Percentiles rank a stretch among this genome's conserved stretches.
phyloP scores from a whole-genome alignment of 441 rosid species.

The Aquilaria agallochum region DNA sequence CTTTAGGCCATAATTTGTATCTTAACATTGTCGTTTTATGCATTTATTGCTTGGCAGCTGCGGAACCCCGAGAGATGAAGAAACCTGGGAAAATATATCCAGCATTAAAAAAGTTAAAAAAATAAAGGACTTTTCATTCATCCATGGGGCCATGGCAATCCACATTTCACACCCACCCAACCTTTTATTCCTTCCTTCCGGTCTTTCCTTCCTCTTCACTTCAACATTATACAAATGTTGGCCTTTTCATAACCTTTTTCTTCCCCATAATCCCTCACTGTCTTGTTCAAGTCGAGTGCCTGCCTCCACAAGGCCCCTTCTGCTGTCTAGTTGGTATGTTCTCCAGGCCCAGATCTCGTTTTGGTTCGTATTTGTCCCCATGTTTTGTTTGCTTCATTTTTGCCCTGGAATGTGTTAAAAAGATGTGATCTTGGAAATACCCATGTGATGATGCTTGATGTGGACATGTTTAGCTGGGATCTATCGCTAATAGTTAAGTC shows the following conservation, averaged over 20 bases:
- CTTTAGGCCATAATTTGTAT: too few species aligned
- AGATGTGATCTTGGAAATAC: constrained; percentile 10
- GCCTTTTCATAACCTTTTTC: constrained; percentile 15
- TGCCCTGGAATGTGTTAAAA: constrained; percentile 14
- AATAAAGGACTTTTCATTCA: constrained; percentile 14
- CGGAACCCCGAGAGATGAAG: too few species aligned
- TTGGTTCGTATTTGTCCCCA: constrained; percentile 2
- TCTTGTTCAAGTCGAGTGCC: constrained; percentile 17
- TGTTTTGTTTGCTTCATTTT: constrained; percentile 16
- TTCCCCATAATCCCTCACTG: constrained; percentile 13
- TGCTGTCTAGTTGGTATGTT: constrained; percentile 25
- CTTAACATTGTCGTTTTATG: too few species aligned
- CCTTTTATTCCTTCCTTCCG: constrained; percentile 15
- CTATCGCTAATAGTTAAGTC: constrained; percentile 17
- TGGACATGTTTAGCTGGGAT: constrained; percentile 25
- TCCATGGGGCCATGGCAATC: constrained; percentile 29
- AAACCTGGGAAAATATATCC: too few species aligned
- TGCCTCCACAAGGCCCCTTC: constrained; percentile 6
- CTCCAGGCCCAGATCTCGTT: constrained; percentile 11
- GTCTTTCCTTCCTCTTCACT: constrained; percentile 58
- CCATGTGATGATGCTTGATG: constrained; percentile 12
- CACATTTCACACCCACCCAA: constrained; percentile 25
- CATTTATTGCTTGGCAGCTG: too few species aligned
- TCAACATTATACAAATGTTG: constrained; percentile 19
- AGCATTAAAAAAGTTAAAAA: not conserved